Evolutionary conservation across 2,329 filamentous ascomycete species (phyloP), one percentile per base, ranked within the genome.

Genomic region (Amauroascus niger): DNA sequence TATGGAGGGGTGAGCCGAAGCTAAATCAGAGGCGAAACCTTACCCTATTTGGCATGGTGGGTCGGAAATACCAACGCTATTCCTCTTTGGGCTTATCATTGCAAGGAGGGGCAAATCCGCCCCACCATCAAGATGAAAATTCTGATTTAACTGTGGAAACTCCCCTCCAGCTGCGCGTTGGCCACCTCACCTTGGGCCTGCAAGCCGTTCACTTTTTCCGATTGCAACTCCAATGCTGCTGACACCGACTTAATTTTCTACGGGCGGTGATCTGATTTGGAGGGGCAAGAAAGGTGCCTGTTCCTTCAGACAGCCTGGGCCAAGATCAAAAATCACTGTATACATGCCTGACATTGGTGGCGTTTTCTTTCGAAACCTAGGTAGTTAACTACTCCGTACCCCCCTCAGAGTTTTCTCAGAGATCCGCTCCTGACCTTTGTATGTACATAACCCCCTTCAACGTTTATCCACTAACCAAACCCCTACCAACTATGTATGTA

Each of bases 1-100:
- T 71, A 72, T 72, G 69, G 69, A 71, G 70, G 69, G 70, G 70
- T 67, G 69, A 70, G 65, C 69, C 66, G 50, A 52, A 48, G 49
- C 33, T 18, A 32, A 49, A 49, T 37, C 44, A 26, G 55, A 54
- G 55, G 57, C 63, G 64, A 69, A 52, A 52, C 49, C 49, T 45
- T 45, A 65, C 63, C 64, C 64, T 68, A 59, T 18, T 58, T 54
- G 58, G 59, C 57, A 28, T 55, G 48, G 53, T 35, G 48, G 28
- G 49, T 14, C 35, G 18, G 13, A 46, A 18, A 49, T 6, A 47
- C 5, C 22, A 11, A 28, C 53, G 47, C 58, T 58, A 57, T 41
- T 18, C 58, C 51, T 3, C 24, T 54, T 55, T 49, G 11, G 47
- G 49, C 16, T 11, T 43, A 66, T 68, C 68, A 45, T 16, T 28